Base-by-base conservation (phyloP, 164 flowering plant genomes). In the Stephania cephalantha region DNA sequence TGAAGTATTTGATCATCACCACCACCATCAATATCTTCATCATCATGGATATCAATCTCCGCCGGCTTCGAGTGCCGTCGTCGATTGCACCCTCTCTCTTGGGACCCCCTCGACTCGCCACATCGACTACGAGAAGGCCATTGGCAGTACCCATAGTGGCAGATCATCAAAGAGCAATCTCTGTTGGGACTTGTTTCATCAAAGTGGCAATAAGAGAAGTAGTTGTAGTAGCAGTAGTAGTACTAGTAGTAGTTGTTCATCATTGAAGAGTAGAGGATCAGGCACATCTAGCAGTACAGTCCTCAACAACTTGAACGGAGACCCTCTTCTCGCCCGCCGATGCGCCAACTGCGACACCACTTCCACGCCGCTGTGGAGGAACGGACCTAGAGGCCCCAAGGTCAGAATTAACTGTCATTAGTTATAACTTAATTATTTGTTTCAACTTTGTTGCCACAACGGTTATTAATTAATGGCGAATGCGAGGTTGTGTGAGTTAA, bases 311-410 rank as follows among this genome's bases (percentile, higher is more conserved):
- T 20, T 78, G 58, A 64, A 10, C 68, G 79, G 77, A 25, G 97
- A 92, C 63, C 81, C 90, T 3, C 88, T 91, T 67, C 81, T 93
- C 29, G 90, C 95, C 61, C 91, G 99, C 50, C 88, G 99, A 1
- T 95, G 99, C 64, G 95, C 99, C 72, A 95, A 91, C 82, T 95
- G 99, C 73, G 99, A 95, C 84, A 93, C 99, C 73, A 95, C 99
- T 31, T 93, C 99, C 8, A 95, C 99, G 3, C 99, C 99, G 1
- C 90, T 95, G 7, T 95, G 99, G 99, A 82, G 99, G 15, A 95
- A 95, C 67, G 99, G 99, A 11, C 99, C 99, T 0, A 81, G 94
- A 78, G 99, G 99, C 75, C 99, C 99, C 1, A 95, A 95, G 95
- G 98, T 91, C 61, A 30, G 64, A 42, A 42, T 46, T 25, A 25